Base-by-base conservation (phyloP, 495 filamentous ascomycete species). In the Beverwykella pulmonaria region DNA sequence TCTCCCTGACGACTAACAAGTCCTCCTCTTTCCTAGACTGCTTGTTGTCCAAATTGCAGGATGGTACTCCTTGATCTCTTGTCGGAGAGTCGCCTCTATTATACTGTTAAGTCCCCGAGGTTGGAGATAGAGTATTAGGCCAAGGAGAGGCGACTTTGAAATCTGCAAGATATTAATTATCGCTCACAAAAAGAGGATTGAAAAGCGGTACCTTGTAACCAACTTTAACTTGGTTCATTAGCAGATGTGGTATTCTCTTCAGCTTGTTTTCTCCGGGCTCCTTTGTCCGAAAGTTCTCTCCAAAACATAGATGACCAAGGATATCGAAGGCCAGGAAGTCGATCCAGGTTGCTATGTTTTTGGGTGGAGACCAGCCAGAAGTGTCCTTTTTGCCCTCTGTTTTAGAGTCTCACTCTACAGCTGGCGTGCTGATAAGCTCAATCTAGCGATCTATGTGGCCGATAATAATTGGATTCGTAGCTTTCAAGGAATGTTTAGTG, bases 251-350 rank as follows among this genome's bases (percentile, higher is more conserved):
- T 8, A 79, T 58, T n/a, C 74, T 62, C 8, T 71, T 59, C 59
- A 48, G 41, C 34, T 53, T 44, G 32, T 49, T 64, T 27, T 53
- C 30, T 1, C 58, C 62, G 19, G 52, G 52, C 53, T 70, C 67
- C 44, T 70, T 69, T 2, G 54, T 69, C 1, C 41, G 78, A 74
- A 90, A 90, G 17, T 83, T 79, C 72, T 88, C 87, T 14, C 85
- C 87, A 71, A 90, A 91, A 61, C 80, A 82, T 3, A 92, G 69
- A 36, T 90, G 84, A 2, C 88, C 88, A 70, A 91, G 83, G 15
- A 90, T 83, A 67, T 92, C 89, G 78, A 89, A 91, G 55, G 83
- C 81, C 10, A 88, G 80, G 73, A 82, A 89, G 70, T 85, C 86
- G 50, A 78, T 81, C 82, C 85, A 88, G 60, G 84, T 79, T 0